Base-by-base conservation (phyloP, 1,284 basidiomycete genomes). In the Pseudozyma tsukubaensis region DNA sequence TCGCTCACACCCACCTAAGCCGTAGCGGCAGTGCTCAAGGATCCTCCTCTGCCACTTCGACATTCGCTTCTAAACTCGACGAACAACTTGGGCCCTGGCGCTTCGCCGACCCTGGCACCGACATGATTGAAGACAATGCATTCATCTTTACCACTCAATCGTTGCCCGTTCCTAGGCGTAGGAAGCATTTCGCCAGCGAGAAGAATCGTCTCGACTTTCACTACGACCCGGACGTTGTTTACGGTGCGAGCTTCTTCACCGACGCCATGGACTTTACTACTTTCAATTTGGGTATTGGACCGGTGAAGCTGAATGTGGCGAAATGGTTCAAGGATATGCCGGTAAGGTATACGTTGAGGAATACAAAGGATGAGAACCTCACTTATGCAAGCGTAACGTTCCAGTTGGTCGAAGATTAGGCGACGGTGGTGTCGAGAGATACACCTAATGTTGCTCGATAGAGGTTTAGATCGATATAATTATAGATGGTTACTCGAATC, bases 111-210 rank as follows among this genome's bases (percentile, higher is more conserved):
- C 82, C 84, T 5, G 74, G 72, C 1, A 77, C 82, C 4, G 86
- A 86, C 63, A 82, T 85, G 60, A 75, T 85, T 39, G 86, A 86
- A 69, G 86, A 86, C 78, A 85, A 86, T 50, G 83, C 82, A 0
- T 86, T 86, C 59, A 82, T 86, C 34, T 86, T 86, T 54, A 79
- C 82, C 14, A 80, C 83, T 29, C 72, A 79, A 21, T 82, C 79
- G 34, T 76, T 85, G 4, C 64, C 81, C 4, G 83, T 85, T 4
- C 77, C 85, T 0, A 78, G 84, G 48, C 77, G 86, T 39, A 68
- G 86, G 13, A 85, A 86, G 64, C 69, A 85, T 59, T 86, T 86
- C 60, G 77, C 82, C 7, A 56, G 75, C 21, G 75, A 78, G 7
- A 69, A 83, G 65, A 58, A 85, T 73, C 51, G 85, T 0, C 64